Evolutionary conservation across 805 yeast species (phyloP), one percentile per base, ranked within the genome.

Genomic region (Myxozyma sirexii): DNA sequence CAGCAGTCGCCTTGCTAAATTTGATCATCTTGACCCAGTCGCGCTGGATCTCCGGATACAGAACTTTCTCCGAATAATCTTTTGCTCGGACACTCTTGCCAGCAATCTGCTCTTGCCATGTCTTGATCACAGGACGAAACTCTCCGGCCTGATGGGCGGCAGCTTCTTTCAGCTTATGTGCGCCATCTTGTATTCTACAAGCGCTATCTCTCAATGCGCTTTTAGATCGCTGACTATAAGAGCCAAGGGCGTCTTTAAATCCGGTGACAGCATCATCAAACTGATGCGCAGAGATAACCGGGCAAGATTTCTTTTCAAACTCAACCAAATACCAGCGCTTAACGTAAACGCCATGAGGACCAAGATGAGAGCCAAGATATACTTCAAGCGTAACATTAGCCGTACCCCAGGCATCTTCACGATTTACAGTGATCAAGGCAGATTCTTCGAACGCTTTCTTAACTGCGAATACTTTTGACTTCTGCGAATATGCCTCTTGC

Each of bases 401-500:
- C 13, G 31, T 41, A 13, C 62, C 62, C 62, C 59, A 54, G 8
- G 62, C 54, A 23, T 58, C 62, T 5, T 38, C 10, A 10, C 10
- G 33, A 29, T 29, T 29, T 29, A 29, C 33, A 29, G 42, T 19
- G 7, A 23, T n/a, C 17, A 6, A n/a, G 13, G 51, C 29, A 10
- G 51, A 47, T 23, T 17, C n/a, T 41, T 33, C 17, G 12, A 23
- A 31, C 7, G 51, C 31, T 13, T 47, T 45, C 15, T 24, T 31
- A 21, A 46, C 46, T 3, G 47, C 19, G 24, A 45, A 43, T 6
- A 8, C 15, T 31, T 17, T 45, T 1, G 49, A 15, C 37, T 35
- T 10, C 8, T 27, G 19, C 8, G 12, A 35, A 29, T 37, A 39
- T 3, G 57, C 56, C 19, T 42, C 38, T 4, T 33, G n/a, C 41